Conservation (phyloP, 1,139 yeast genomes). For the Candida glucosophila region DNA sequence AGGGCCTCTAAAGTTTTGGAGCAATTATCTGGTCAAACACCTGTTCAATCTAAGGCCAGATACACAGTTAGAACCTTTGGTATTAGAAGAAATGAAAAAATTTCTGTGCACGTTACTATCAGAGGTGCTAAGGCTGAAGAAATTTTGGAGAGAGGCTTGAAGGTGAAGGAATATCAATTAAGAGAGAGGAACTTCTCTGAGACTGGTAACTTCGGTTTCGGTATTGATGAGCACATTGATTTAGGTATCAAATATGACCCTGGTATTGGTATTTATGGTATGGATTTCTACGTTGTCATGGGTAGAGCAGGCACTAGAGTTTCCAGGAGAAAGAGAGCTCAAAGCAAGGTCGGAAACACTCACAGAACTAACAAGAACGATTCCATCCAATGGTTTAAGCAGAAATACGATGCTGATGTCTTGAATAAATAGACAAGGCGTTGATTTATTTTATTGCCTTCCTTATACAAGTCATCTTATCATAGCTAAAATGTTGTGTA, state of each 20-base stretch:
- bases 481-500: too few relatives aligned
- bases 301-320: constrained; percentile 99
- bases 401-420: constrained; percentile 98
- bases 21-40: constrained; percentile 99
- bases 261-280: constrained; percentile 99
- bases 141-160: constrained; percentile 99
- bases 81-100: constrained; percentile 99
- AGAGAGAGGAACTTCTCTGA: constrained; percentile 89
- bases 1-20: constrained; percentile 99
- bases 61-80: constrained; percentile 99
- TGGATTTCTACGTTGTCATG: constrained; percentile 99
- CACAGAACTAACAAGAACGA: constrained; percentile 94
- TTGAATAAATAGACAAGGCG: constrained; percentile 80
- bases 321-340: constrained; percentile 97
- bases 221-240: constrained; percentile 99
- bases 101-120: constrained; percentile 97
- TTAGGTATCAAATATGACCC: constrained; percentile 99
- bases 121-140: constrained; percentile 99
- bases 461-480: too few relatives aligned
- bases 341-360: constrained; percentile 80
- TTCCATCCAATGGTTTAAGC: constrained; percentile 98
- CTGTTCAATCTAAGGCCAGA: constrained; percentile 99
- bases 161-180: constrained; percentile 99
- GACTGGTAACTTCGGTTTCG: constrained; percentile 99
- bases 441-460: too few relatives aligned